phyloP scores from a whole-genome alignment of 2,329 filamentous ascomycete genomes.

The Metarhizium guizhouense region DNA sequence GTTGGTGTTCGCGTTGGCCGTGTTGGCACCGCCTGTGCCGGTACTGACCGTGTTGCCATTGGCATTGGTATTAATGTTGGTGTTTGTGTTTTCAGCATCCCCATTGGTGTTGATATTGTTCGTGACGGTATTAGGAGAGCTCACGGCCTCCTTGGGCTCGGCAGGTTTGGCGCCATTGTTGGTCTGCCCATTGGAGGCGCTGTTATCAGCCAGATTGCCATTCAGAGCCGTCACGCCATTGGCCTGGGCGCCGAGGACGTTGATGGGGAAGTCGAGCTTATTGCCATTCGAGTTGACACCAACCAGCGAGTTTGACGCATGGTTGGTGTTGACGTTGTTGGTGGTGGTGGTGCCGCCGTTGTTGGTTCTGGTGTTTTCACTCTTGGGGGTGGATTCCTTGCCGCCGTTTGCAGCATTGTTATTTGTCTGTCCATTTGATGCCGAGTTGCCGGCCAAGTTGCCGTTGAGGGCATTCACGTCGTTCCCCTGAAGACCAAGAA shows the following conservation, averaged over 20 bases:
- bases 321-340: not conserved
- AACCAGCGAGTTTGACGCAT: not conserved
- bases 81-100: too few species aligned
- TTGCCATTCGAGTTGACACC: not conserved
- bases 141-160: too few species aligned
- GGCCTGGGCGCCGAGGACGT: constrained; percentile 1
- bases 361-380: too few species aligned
- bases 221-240: not conserved
- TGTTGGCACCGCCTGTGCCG: not conserved
- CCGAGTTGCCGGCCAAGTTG: not conserved
- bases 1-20: too few species aligned
- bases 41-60: not conserved
- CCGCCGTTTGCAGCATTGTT: too few species aligned
- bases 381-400: not conserved
- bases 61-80: too few species aligned
- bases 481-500: not conserved
- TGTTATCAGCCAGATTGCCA: not conserved
- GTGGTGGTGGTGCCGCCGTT: not conserved
- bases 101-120: too few species aligned
- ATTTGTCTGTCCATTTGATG: too few species aligned
- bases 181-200: not conserved
- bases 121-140: too few species aligned
- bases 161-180: not conserved
- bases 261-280: not conserved
- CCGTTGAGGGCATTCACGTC: not conserved